Percentiles rank a stretch among this genome's conserved stretches.
Conservation (phyloP, 2,329 filamentous ascomycete genomes). For the Colletotrichum coccodes region DNA sequence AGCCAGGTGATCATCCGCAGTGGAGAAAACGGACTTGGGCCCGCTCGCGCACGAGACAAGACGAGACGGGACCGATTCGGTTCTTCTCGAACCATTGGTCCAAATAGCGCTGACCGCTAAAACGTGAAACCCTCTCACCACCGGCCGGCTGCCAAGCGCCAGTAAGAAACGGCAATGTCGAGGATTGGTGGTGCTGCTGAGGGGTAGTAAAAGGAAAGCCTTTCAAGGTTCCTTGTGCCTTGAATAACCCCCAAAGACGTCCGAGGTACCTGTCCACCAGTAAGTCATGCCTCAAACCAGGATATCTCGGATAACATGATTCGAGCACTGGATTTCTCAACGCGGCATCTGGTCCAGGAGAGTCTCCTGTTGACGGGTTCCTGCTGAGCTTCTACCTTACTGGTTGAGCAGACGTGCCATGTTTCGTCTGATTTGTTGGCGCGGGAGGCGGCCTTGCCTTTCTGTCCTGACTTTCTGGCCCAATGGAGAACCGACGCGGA, state of each 20-base stretch:
- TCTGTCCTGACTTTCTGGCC: background rate
- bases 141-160: conserved; percentile 19
- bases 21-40: conserved; percentile 30
- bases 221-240: background rate
- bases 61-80: conserved; percentile 24
- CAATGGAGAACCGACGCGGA: conserved; percentile 3
- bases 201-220: background rate
- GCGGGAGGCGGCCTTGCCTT: conserved; percentile 19
- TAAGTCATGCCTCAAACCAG: conserved; percentile 12
- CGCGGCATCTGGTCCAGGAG: conserved; percentile 3
- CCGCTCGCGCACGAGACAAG: conserved; percentile 29
- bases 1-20: conserved; percentile 34
- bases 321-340: conserved; percentile 16
- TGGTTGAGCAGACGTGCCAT: conserved; percentile 10
- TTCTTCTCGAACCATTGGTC: conserved; percentile 23
- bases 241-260: background rate
- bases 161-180: conserved; percentile 9
- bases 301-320: conserved; percentile 23
- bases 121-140: conserved; percentile 32
- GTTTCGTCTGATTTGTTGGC: conserved; percentile 31
- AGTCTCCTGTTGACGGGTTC: conserved; percentile 5
- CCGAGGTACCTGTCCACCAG: background rate
- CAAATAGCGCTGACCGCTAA: conserved; percentile 31
- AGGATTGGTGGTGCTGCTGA: background rate
- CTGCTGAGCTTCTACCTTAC: conserved; percentile 17